Conservation (phyloP, 306 rosid species). For the Comarum palustre region DNA sequence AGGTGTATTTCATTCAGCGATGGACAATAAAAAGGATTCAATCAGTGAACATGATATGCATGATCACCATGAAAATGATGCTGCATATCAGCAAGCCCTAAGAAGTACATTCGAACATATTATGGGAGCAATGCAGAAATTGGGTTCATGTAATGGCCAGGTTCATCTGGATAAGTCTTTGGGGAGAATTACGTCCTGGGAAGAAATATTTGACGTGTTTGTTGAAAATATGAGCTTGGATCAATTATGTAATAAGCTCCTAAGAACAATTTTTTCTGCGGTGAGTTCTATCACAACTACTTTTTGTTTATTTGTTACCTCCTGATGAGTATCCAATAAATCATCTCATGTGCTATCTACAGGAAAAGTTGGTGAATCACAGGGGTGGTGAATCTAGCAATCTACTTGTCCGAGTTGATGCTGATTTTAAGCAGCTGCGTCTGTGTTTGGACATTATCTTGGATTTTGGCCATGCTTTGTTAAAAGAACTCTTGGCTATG, state of each 20-base stretch:
- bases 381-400: conserved; percentile 23
- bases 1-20: conserved; percentile 46
- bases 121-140: conserved; percentile 41
- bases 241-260: conserved; percentile 45
- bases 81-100: conserved; percentile 44
- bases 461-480: conserved; percentile 54
- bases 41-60: conserved; percentile 22
- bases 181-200: conserved; percentile 54
- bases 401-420: conserved; percentile 33
- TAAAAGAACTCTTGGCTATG: conserved; percentile 69
- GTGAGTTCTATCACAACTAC: conserved; percentile 44
- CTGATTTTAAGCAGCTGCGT: conserved; percentile 46
- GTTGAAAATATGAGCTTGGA: conserved; percentile 50
- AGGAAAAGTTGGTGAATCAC: conserved; percentile 57
- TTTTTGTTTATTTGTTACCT: conserved; percentile 8
- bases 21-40: conserved; percentile 18
- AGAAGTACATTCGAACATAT: conserved; percentile 43
- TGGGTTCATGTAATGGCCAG: conserved; percentile 30
- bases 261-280: conserved; percentile 41
- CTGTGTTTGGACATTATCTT: conserved; percentile 37
- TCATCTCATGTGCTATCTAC: conserved; percentile 29
- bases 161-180: conserved; percentile 34
- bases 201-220: conserved; percentile 39
- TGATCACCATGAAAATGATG: conserved; percentile 19
- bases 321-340: conserved; percentile 19